These are phyloP conservation scores for Ephemerocybe angulata DNA, from an alignment of 768 basidiomycete species.

Conservation along the genomic window DNA sequence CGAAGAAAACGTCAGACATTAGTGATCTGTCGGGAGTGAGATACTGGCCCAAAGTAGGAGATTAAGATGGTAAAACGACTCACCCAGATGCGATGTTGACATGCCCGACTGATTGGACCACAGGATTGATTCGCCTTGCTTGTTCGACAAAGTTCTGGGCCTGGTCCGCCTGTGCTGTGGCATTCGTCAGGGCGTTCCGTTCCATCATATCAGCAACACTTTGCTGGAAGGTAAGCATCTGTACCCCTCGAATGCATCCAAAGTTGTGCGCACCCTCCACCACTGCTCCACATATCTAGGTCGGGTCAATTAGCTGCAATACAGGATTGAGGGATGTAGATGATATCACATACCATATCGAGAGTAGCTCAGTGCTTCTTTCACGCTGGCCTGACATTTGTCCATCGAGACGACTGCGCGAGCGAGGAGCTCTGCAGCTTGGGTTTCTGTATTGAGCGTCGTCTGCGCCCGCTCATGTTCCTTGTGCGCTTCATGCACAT, in stretches of 20 bases:
- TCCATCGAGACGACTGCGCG: conserved; percentile 35
- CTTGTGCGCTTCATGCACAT: conserved; percentile 28
- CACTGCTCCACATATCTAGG: conserved; percentile 38
- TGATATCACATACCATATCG: conserved; percentile 30
- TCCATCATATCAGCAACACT: conserved; percentile 42
- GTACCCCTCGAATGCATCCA: not conserved
- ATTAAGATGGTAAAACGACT: not conserved
- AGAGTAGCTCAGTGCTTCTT: conserved; percentile 39
- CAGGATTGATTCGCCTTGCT: conserved; percentile 33
- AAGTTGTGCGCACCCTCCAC: conserved; percentile 27
- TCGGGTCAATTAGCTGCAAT: not conserved
- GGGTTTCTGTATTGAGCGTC: conserved; percentile 35
- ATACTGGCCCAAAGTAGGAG: not conserved
- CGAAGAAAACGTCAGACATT: conserved; percentile 10
- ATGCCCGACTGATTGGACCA: conserved; percentile 34
- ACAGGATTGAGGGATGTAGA: not conserved
- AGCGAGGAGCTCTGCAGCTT: conserved; percentile 35
- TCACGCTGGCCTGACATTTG: conserved; percentile 27
- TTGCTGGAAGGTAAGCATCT: not conserved
- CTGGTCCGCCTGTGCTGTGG: conserved; percentile 33
- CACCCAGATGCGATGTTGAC: conserved; percentile 39
- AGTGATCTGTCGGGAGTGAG: not conserved
- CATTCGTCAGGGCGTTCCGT: conserved; percentile 34
- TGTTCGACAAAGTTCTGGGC: conserved; percentile 35
- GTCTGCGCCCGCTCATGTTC: conserved; percentile 34